These are phyloP conservation scores for Onygenales sp. DNA, from an alignment of 2,329 filamentous ascomycete genomes.

Conservation along the genomic window DNA sequence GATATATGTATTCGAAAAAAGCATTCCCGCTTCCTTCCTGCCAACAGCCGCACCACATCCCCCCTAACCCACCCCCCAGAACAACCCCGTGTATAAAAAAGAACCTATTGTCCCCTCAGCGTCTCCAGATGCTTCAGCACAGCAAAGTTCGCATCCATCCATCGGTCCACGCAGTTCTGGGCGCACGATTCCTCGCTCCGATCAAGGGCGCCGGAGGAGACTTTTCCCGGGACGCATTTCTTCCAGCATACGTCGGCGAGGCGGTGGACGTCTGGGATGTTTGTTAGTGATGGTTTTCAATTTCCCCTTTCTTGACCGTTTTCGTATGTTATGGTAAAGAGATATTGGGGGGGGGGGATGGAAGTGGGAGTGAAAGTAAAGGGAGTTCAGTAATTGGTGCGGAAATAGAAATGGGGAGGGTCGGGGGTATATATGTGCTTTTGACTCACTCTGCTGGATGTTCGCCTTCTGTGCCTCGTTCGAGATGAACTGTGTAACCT, in stretches of 20 bases:
- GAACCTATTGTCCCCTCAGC: conserved; percentile 34
- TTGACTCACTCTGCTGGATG: no score
- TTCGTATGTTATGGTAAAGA: not conserved
- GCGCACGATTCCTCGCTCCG: conserved; percentile 72
- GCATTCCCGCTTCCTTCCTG: not conserved
- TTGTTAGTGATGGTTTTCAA: conserved; percentile 4
- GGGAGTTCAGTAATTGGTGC: no score
- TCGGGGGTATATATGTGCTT: no score
- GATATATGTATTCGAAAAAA: not conserved
- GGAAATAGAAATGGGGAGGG: no score
- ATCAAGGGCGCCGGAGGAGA: conserved; percentile 65
- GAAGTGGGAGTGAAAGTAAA: no score
- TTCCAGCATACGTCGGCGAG: conserved; percentile 80
- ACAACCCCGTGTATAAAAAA: not conserved
- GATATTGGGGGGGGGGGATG: conserved; percentile 36
- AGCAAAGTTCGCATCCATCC: conserved; percentile 77
- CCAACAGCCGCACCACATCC: not conserved
- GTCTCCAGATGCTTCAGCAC: conserved; percentile 77
- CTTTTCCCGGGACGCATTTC: conserved; percentile 73
- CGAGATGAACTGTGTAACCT: no score
- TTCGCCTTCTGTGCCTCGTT: no score
- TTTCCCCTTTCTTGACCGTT: not conserved
- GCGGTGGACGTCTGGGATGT: conserved; percentile 49
- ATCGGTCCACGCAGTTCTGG: conserved; percentile 86
- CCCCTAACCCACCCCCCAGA: not conserved